Evolutionary conservation across 176 grass and related monocot genomes (phyloP).

Genomic region (Carex scoparia): DNA sequence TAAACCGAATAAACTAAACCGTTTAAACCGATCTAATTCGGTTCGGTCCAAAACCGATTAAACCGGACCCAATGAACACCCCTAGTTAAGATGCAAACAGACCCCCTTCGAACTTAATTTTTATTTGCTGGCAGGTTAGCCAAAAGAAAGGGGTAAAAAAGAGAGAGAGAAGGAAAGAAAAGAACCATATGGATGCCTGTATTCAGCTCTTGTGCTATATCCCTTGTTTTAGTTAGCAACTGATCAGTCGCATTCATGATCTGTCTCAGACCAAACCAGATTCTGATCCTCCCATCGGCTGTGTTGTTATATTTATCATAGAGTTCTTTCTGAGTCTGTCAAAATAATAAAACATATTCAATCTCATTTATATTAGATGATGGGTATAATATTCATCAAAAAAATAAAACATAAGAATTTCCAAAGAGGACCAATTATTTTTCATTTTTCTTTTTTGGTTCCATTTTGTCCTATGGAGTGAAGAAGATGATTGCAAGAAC

Average conservation of each 20-base stretch:
- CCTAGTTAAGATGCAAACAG: no score
- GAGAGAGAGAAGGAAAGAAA: not conserved
- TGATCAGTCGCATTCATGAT: constrained; percentile 86
- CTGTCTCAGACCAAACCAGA: constrained; percentile 97
- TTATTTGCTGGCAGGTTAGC: not conserved
- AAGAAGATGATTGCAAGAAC: not conserved
- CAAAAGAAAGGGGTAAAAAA: not conserved
- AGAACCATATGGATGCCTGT: constrained; percentile 97
- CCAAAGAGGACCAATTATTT: no score
- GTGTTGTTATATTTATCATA: constrained; percentile 78
- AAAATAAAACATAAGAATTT: not conserved
- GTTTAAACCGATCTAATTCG: no score
- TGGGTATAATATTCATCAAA: not conserved
- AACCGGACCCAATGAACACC: no score
- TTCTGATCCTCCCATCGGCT: constrained; percentile 76
- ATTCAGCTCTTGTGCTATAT: constrained; percentile 63
- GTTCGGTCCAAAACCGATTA: no score
- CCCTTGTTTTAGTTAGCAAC: constrained; percentile 82
- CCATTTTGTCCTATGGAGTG: not conserved
- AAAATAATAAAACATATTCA: constrained; percentile 15
- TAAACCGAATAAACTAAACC: no score
- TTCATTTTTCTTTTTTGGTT: no score
- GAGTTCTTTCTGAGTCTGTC: constrained; percentile 73
- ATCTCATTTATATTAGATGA: not conserved
- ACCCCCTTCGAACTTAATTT: not conserved